These are phyloP conservation scores for Eucalyptus paniculata DNA, from an alignment of 345 rosid genomes.

Conservation along the genomic window DNA sequence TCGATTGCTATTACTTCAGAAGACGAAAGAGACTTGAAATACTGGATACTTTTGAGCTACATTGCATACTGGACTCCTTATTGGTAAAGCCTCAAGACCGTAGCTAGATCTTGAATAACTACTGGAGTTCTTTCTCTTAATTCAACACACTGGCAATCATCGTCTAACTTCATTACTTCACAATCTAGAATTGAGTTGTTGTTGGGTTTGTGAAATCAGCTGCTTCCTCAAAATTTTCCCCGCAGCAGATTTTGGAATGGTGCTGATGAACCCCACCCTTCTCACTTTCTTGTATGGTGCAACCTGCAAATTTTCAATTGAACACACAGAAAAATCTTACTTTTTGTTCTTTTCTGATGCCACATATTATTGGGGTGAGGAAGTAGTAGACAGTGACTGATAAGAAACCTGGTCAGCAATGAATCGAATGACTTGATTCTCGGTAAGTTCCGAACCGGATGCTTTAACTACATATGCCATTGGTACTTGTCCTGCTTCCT, in stretches of 20 bases:
- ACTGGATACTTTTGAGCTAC: neutral
- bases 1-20: neutral
- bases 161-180: neutral
- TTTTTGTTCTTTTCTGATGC: neutral
- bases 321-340: neutral
- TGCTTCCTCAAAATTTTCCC: constrained; percentile 57
- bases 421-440: constrained; percentile 39
- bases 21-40: neutral
- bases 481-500: constrained; percentile 56
- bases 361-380: neutral
- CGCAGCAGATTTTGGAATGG: constrained; percentile 51
- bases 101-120: neutral
- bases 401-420: constrained; percentile 38
- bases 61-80: neutral
- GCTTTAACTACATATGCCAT: constrained; percentile 58
- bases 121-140: neutral
- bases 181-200: constrained; percentile 16
- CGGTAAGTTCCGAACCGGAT: constrained; percentile 22
- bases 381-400: neutral
- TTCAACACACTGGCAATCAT: neutral
- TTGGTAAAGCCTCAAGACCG: neutral
- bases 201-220: constrained; percentile 23
- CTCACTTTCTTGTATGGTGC: constrained; percentile 65
- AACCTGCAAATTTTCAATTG: constrained; percentile 19
- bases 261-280: constrained; percentile 29